Percentiles rank a stretch among this genome's conserved stretches.
Evolutionary conservation across 768 basidiomycete species (phyloP).

Genomic region (Phlegmacium glaucopus): DNA sequence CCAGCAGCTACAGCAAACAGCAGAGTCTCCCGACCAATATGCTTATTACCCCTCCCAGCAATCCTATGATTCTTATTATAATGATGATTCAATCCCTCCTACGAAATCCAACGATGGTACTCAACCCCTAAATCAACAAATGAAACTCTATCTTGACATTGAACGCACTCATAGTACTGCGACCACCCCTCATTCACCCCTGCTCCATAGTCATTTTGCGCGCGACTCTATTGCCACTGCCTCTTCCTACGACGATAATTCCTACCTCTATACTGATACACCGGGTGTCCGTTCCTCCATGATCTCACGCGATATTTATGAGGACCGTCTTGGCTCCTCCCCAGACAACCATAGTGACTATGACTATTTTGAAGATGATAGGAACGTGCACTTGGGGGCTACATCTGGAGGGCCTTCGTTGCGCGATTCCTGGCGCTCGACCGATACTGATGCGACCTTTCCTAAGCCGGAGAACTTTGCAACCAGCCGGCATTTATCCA

Average conservation of each 20-base stretch:
- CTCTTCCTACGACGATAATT: conserved; percentile 34
- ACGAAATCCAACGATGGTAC: neutral
- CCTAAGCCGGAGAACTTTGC: conserved; percentile 8
- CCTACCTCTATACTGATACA: conserved; percentile 27
- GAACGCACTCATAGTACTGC: conserved; percentile 3
- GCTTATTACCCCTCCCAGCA: neutral
- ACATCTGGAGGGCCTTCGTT: conserved; percentile 25
- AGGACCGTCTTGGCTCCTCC: neutral
- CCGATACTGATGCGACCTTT: conserved; percentile 11
- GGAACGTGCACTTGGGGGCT: neutral
- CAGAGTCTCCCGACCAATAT: conserved; percentile 6
- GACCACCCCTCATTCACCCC: conserved; percentile 33
- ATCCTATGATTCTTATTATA: neutral
- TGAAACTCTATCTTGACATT: conserved; percentile 9
- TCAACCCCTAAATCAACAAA: conserved; percentile 4
- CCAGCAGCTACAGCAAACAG: conserved; percentile 10
- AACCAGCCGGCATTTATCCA: neutral
- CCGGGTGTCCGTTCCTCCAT: conserved; percentile 3
- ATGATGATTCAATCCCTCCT: neutral
- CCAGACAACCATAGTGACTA: conserved; percentile 19
- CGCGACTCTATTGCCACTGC: conserved; percentile 39
- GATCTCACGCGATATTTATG: neutral
- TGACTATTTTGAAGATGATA: no score
- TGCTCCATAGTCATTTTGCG: conserved; percentile 46
- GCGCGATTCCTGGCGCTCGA: conserved; percentile 41